Evolutionary conservation across 768 basidiomycete genomes (phyloP), one percentile per base, ranked within the genome.

Genomic region (Tylopilus felleus): DNA sequence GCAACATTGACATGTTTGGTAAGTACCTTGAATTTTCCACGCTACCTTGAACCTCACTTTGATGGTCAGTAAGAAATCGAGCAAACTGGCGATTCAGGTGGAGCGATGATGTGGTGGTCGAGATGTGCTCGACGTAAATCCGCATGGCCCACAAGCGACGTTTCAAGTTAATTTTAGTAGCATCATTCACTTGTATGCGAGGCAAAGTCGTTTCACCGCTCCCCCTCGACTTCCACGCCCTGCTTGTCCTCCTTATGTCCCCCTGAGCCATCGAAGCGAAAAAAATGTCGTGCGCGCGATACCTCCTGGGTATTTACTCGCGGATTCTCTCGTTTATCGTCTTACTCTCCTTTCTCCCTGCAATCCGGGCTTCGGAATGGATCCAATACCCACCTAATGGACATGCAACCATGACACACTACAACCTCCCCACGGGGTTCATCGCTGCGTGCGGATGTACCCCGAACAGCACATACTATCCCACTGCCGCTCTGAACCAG

Each of bases 361-460:
- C 55, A 50, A 42, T 44, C 31, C 59, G 53, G n/a, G 62, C 70
- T 52, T 60, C 74, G 25, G 63, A 63, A 54, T 90, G 87, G 87
- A 85, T 89, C 23, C 69, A 81, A 57, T 88, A 89, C 64, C 75
- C 85, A 17, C 40, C 75, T 10, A 66, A 73, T 46, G 88, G 90
- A 31, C 73, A 75, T 38, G 91, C 89, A 16, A 88, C 88, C 13
- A 75, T 93, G 74, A 90, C 88, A n/a, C 85, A 90, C 66, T 90
- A 92, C 65, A 71, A 68, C 38, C 68, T 83, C 8, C 80, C 73
- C 56, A 49, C 65, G 14, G 63, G 67, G 25, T 72, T 71, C 53
- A 63, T 91, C 56, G 87, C 88, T 23, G 75, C 86, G 1, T 92
- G 90, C 62, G 91, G 90, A 52, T 93, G 91, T 66, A 83, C 82